These are phyloP conservation scores for Coleophoma eucalyptorum DNA, from an alignment of 2,329 filamentous ascomycete species.

Conservation along the genomic window DNA sequence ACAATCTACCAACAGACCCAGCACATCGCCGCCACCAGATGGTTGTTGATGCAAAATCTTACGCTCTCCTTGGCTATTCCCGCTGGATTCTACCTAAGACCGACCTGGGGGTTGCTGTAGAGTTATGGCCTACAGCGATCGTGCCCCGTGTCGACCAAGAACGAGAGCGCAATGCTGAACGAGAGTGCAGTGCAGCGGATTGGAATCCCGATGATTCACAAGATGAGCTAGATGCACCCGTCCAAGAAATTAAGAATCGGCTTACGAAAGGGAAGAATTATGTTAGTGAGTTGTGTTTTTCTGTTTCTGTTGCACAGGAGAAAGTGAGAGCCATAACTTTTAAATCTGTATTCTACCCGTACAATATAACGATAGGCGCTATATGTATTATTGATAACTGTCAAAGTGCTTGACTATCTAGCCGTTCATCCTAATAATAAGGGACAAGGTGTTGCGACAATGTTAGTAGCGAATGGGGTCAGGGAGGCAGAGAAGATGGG, in stretches of 20 bases:
- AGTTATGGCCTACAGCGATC: not conserved
- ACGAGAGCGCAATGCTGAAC: not conserved
- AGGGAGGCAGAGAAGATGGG: conserved; percentile 19
- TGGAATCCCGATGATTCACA: not conserved
- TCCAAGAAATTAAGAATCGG: not conserved
- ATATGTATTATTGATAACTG: conserved; percentile 6
- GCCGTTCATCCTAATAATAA: conserved; percentile 25
- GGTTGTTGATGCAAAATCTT: conserved; percentile 16
- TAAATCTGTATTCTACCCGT: no score
- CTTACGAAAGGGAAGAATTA: not conserved
- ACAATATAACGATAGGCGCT: no score
- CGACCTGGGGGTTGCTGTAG: not conserved
- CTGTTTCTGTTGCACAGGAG: not conserved
- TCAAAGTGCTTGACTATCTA: conserved; percentile 22
- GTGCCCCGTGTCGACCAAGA: not conserved
- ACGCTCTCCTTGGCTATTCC: conserved; percentile 15
- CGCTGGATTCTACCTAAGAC: conserved; percentile 16
- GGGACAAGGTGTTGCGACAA: conserved; percentile 21
- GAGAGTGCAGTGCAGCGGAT: not conserved
- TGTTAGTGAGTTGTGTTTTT: not conserved
- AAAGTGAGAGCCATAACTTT: no score
- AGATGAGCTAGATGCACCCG: not conserved
- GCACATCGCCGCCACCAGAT: conserved; percentile 14
- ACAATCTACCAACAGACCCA: conserved; percentile 7
- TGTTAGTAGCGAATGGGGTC: conserved; percentile 22